phyloP scores from a whole-genome alignment of 2,329 filamentous ascomycete genomes.

The Pseudogymnoascus sp. region DNA sequence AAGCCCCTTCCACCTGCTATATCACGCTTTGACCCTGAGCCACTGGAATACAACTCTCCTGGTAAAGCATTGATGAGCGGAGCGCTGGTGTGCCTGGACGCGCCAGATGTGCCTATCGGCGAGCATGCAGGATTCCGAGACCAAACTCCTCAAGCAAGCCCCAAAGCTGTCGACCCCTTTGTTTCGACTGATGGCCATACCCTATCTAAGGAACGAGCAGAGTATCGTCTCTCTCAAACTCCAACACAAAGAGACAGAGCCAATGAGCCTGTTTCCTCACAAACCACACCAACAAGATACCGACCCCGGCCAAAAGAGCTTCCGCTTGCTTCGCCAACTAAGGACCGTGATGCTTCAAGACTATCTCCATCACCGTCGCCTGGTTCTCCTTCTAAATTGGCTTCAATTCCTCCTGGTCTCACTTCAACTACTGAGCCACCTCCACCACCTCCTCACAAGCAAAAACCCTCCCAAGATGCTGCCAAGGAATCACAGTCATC shows the following conservation, averaged over 20 bases:
- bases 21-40: slow-evolving; percentile 30
- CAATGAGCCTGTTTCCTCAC: background rate
- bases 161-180: background rate
- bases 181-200: background rate
- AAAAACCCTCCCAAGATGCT: background rate
- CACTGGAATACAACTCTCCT: slow-evolving; percentile 24
- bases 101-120: background rate
- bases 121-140: slow-evolving; percentile 9
- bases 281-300: slow-evolving; percentile 3
- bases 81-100: slow-evolving; percentile 11
- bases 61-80: slow-evolving; percentile 22
- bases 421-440: background rate
- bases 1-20: slow-evolving; percentile 41
- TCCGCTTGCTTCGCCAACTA: background rate
- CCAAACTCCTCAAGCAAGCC: background rate
- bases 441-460: background rate
- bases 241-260: slow-evolving; percentile 5
- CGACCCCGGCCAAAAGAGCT: background rate
- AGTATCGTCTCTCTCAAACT: background rate
- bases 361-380: background rate
- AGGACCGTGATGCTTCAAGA: background rate
- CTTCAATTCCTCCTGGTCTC: background rate
- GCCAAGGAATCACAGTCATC: background rate
- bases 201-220: background rate
- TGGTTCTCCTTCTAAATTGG: background rate